Base-by-base conservation (phyloP, 2,329 filamentous ascomycete species). In the Bisporella sp. region DNA sequence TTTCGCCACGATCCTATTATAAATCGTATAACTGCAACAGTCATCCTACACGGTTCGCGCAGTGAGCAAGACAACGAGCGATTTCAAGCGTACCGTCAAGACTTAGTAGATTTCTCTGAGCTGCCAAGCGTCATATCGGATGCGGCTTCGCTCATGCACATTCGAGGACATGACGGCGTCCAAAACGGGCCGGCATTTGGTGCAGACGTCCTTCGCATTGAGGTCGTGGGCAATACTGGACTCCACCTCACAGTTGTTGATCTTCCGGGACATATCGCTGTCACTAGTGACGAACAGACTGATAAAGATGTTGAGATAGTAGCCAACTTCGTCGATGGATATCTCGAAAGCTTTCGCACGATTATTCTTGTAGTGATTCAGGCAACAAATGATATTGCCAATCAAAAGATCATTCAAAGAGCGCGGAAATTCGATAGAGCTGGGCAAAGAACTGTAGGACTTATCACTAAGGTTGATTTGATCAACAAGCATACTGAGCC, bases 181-280 rank as follows among this genome's bases (percentile, higher is more conserved):
- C 62, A 5, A 52, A 47, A 1, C 58, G 60, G 3, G 55, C 60
- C 31, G 11, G 33, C 47, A 28, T 54, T 54, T 35, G 39, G n/a
- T 5, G 40, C 40, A 30, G 52, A 54, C 43, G 50, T 54, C 12
- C 41, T 54, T 6, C 43, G 50, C 9, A 50, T 54, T 41, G 49
- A 52, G 31, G 33, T 54, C 5, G 21, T 33, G 2, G 52, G 52
- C 2, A 11, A 40, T 4, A 54, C 48, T 0, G 59, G 57, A 3
- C 55, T 57, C 1, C 69, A 72, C 37, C 64, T 77, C 5, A 76
- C 72, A 1, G 62, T 76, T 1, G 72, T 77, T 1, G 74, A 77
- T 53, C 61, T 76, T 1, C 73, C 73, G 1, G 73, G 74, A 1
- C 61, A 76, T 2, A 71, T 76, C 28, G 61, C 68, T 2, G 60